Percentiles rank a stretch among this genome's conserved stretches.
These are phyloP conservation scores for Botrytis hyacinthi DNA, from an alignment of 2,329 filamentous ascomycete species.

Conservation along the genomic window DNA sequence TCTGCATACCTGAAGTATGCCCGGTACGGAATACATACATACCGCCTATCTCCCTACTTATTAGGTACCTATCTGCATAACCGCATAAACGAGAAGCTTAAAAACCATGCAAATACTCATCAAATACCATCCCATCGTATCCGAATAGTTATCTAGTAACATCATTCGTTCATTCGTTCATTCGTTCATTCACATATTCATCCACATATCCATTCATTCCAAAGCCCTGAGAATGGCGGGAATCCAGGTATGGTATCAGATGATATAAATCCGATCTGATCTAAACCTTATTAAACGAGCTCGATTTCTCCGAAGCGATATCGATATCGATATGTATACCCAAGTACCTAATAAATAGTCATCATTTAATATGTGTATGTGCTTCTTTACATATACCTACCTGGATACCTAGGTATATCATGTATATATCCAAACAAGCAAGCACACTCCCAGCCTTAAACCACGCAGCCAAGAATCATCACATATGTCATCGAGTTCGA, in stretches of 20 bases:
- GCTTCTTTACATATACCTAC: too few species aligned
- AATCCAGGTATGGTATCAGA: not conserved
- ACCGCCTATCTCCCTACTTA: not conserved
- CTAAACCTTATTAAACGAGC: not conserved
- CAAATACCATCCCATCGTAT: not conserved
- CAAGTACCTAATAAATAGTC: too few species aligned
- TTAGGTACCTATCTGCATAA: not conserved
- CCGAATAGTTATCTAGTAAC: not conserved
- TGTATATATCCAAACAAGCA: not conserved
- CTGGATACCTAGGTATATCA: not conserved
- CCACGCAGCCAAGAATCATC: not conserved
- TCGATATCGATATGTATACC: not conserved
- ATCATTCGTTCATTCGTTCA: not conserved
- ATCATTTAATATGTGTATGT: too few species aligned
- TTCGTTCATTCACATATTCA: too few species aligned
- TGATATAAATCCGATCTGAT: not conserved
- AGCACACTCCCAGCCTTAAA: not conserved
- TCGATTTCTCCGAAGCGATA: not conserved
- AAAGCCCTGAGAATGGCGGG: not conserved
- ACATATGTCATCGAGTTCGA: not conserved
- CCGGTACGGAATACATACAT: not conserved
- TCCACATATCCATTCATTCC: too few species aligned
- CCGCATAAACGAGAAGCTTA: not conserved
- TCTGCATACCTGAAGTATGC: not conserved
- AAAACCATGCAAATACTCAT: not conserved